Evolutionary conservation across 2,329 filamentous ascomycete genomes (phyloP).

Genomic region (Penicillium crustosum): DNA sequence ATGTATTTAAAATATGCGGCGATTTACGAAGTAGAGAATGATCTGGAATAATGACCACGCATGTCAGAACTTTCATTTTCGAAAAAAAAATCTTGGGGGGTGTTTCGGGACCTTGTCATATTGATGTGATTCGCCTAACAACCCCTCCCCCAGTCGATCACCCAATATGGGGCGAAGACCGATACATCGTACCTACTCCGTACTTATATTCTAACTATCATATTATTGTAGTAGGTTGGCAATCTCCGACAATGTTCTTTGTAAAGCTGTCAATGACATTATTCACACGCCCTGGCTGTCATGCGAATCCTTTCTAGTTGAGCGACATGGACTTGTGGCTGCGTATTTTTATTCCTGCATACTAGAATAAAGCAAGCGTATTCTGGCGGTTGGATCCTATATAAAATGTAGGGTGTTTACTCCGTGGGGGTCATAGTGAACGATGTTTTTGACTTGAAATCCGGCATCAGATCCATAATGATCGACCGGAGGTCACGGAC

Average conservation of each 20-base stretch:
- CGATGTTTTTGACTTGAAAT: neutral
- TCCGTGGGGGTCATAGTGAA: neutral
- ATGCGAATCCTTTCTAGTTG: neutral
- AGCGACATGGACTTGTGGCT: neutral
- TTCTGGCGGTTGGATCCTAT: neutral
- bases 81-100: neutral
- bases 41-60: neutral
- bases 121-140: neutral
- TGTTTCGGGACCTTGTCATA: neutral
- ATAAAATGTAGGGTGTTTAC: neutral
- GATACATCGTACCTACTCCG: neutral
- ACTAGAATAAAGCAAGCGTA: neutral
- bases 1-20: neutral
- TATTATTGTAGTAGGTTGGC: neutral
- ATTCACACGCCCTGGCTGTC: neutral
- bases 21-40: neutral
- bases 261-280: neutral
- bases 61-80: neutral
- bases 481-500: slow-evolving; percentile 7
- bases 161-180: neutral
- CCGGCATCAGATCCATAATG: slow-evolving; percentile 1
- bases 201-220: neutral
- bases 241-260: neutral
- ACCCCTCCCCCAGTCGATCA: neutral
- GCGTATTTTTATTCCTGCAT: neutral